Evolutionary conservation across 768 basidiomycete genomes (phyloP), one percentile per base, ranked within the genome.

Genomic region (Favolaschia claudopus): DNA sequence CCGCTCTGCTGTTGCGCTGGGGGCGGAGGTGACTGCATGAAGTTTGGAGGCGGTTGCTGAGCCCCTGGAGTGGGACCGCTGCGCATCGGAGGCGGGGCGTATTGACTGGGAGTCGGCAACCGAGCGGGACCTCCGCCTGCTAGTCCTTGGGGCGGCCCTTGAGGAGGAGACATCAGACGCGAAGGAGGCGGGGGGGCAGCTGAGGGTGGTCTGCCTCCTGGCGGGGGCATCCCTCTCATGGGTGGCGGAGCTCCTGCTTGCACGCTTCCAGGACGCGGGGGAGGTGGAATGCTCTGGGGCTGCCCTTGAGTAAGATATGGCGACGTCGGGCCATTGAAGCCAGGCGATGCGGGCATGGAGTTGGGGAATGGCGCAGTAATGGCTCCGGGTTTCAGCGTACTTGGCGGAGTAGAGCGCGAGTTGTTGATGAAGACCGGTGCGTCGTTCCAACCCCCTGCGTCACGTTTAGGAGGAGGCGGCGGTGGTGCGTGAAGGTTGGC

Each of bases 351-450:
- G n/a, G 76, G 67, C 6, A 76, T 67, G 6, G 83, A 79, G 65
- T 91, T 89, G 8, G 95, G 92, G 86, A 99, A 97, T 0, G 96
- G 96, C 9, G 93, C 84, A 8, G 88, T 87, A 66, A 98, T 96
- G 3, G 95, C 85, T 7, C 81, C 78, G 3, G 85, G 88, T 67
- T 91, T 92, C 52, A 69, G 73, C 10, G 77, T 61, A 51, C 72
- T 81, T 28, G 79, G 67, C 6, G 82, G 74, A 20, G 82, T 79
- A 1, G 79, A 77, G 24, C 88, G 86, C 37, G 82, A 72, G 17
- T 82, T 71, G 9, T 77, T 69, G 15, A 77, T 64, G 13, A 85
- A 62, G 7, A 78, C 70, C 0, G 94, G 95, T 0, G 94, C 87
- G 73, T 98, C 96, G 67, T 98, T 98, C 95, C 95, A 98, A 0